A percentile compares a stretch with the other conserved stretches of the same genome.
Evolutionary conservation across 2,329 filamentous ascomycete species (phyloP).

Genomic region (Alternaria sp.): DNA sequence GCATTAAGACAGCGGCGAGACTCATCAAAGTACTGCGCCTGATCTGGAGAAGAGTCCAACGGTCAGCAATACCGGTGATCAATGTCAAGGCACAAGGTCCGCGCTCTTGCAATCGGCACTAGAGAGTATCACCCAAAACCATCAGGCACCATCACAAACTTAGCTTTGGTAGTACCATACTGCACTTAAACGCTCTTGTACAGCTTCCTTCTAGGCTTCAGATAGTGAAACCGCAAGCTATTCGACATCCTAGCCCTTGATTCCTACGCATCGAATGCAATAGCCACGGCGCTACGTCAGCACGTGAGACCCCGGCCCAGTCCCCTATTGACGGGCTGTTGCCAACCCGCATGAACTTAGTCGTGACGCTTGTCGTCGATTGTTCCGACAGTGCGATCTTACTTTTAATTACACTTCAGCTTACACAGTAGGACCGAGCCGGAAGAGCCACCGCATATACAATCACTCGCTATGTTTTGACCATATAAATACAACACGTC

Average conservation of each 20-base stretch:
- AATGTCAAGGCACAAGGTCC: background rate
- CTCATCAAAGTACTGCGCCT: background rate
- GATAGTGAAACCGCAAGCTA: background rate
- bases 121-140: background rate
- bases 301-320: background rate
- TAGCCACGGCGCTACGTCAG: background rate
- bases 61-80: background rate
- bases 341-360: background rate
- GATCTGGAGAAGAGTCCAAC: background rate
- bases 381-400: background rate
- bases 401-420: constrained; percentile 3
- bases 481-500: background rate
- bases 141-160: background rate
- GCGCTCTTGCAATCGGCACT: background rate
- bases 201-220: background rate
- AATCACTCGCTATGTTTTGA: background rate
- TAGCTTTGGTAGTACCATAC: background rate
- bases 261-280: background rate
- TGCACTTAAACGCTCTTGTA: background rate
- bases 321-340: background rate
- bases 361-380: constrained; percentile 2
- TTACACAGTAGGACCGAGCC: constrained; percentile 1
- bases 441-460: background rate
- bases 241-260: background rate
- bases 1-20: background rate